phyloP scores from a whole-genome alignment of 2,329 filamentous ascomycete genomes.

The Beauveria pseudobassiana region DNA sequence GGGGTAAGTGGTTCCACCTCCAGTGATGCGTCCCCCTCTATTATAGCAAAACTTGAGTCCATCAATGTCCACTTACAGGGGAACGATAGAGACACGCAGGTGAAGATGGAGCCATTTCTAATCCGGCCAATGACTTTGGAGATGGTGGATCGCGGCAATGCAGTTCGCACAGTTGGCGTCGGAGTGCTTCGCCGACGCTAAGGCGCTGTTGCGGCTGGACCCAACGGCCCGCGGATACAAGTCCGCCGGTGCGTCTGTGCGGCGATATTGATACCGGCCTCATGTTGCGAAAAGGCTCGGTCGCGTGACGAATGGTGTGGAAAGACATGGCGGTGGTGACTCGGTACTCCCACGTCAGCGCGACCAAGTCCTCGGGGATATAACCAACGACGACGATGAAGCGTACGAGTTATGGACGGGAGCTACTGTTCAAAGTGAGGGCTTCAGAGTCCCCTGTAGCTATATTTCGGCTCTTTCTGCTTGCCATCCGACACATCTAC shows the following conservation, averaged over 20 bases:
- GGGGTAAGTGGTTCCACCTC: neutral
- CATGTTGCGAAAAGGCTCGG: too few species aligned
- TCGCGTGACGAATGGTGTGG: too few species aligned
- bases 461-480: too few species aligned
- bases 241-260: neutral
- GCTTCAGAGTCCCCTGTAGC: too few species aligned
- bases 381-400: too few species aligned
- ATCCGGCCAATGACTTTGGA: neutral
- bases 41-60: neutral
- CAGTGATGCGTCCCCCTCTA: neutral
- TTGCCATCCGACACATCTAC: too few species aligned
- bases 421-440: too few species aligned
- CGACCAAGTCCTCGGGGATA: too few species aligned
- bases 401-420: too few species aligned
- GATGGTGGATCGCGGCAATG: neutral
- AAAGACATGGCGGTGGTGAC: too few species aligned
- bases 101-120: neutral
- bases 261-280: constrained; percentile 7
- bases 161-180: neutral
- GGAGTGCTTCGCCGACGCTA: constrained; percentile 12
- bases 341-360: too few species aligned
- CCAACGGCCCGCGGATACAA: neutral
- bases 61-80: neutral
- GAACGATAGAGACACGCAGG: neutral
- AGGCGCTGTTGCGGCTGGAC: neutral